Conservation (phyloP, 768 basidiomycete species). For the Leccinum pellstonianum region DNA sequence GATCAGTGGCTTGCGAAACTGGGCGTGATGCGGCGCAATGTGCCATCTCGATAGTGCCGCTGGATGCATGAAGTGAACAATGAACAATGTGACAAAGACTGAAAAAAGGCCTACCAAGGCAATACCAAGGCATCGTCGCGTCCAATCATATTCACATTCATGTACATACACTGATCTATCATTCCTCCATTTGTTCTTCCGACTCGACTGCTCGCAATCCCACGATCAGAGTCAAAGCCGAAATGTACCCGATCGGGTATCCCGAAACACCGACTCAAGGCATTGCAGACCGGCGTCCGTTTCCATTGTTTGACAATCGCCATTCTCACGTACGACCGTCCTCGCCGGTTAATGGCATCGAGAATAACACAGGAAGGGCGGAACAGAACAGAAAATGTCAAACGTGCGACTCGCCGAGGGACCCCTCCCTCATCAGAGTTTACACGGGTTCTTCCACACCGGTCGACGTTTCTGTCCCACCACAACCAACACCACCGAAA, state of each 20-base stretch:
- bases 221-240: neutral
- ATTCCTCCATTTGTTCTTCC: neutral
- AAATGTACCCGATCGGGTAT: neutral
- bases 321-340: neutral
- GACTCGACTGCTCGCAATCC: neutral
- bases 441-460: constrained; percentile 21
- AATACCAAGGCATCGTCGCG: neutral
- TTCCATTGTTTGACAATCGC: neutral
- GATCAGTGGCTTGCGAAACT: too few relatives aligned
- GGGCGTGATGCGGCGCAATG: too few relatives aligned
- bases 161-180: neutral
- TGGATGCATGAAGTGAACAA: too few relatives aligned
- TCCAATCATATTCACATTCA: neutral
- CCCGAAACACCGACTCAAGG: neutral
- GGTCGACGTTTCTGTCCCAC: constrained; percentile 19
- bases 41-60: too few relatives aligned
- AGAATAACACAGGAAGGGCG: neutral
- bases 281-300: neutral
- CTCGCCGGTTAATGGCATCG: neutral
- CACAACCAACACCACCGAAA: neutral
- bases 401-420: neutral
- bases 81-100: neutral
- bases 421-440: constrained; percentile 13
- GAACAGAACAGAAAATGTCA: neutral
- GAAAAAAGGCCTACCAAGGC: neutral